These are phyloP conservation scores for Baeospora myosura DNA, from an alignment of 1,284 basidiomycete genomes.

Conservation along the genomic window DNA sequence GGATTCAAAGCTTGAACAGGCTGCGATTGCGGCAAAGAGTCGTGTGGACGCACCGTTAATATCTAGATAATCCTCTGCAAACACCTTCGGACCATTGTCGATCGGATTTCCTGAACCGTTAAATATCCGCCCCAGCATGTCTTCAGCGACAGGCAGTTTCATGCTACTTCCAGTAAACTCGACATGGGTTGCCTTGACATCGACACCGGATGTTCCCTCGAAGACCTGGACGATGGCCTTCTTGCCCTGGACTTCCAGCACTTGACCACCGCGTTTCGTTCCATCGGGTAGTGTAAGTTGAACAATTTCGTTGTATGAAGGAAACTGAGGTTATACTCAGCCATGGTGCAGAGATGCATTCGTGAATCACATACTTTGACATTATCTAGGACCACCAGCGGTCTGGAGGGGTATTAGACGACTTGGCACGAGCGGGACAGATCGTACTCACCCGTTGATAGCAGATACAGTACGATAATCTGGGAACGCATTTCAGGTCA, in stretches of 20 bases:
- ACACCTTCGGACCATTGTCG: constrained; percentile 97
- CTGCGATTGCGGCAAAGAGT: constrained; percentile 7
- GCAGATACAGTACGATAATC: constrained; percentile 96
- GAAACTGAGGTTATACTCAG: constrained; percentile 56
- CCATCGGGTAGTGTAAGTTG: constrained; percentile 95
- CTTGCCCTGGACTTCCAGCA: constrained; percentile 96
- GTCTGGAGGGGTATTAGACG: constrained; percentile 48
- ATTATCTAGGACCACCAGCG: constrained; percentile 94
- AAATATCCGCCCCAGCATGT: constrained; percentile 99
- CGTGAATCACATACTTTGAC: constrained; percentile 69
- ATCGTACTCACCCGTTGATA: constrained; percentile 78
- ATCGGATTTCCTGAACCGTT: constrained; percentile 98
- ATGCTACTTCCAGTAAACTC: constrained; percentile 98
- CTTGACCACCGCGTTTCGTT: constrained; percentile 91
- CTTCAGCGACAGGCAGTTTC: constrained; percentile 99
- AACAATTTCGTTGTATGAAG: constrained; percentile 99
- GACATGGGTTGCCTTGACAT: constrained; percentile 95
- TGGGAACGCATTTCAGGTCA: constrained; percentile 24
- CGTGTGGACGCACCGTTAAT: constrained; percentile 76
- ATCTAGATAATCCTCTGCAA: constrained; percentile 98
- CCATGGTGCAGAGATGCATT: constrained; percentile 8
- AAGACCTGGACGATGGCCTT: constrained; percentile 99
- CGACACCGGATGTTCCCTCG: constrained; percentile 96
- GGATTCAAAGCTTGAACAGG: constrained; percentile 12
- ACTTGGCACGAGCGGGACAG: constrained; percentile 12